A percentile compares a stretch with the other conserved stretches of the same genome.
Conservation (phyloP, 805 yeast genomes). For the Wickerhamomyces bovis region DNA sequence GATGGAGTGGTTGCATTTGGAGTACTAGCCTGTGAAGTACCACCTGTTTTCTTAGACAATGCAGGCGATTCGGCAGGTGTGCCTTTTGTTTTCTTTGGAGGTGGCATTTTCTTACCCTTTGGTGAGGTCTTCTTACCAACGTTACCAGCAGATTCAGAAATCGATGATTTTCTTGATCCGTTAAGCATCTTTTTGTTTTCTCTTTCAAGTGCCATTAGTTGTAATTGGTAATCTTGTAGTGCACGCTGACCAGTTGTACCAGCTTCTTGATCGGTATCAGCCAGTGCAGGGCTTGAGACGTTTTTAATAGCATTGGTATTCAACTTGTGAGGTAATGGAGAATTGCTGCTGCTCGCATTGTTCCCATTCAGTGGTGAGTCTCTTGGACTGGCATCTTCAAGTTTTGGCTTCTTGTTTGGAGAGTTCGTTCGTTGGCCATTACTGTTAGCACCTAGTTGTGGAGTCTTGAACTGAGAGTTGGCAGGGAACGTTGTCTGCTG, state of each 20-base stretch:
- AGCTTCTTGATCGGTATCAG: conserved; percentile 10
- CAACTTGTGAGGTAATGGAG: conserved; percentile 8
- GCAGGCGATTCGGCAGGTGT: conserved; percentile 10
- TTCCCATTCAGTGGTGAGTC: conserved; percentile 9
- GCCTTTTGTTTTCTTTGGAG: conserved; percentile 17
- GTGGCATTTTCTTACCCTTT: conserved; percentile 17
- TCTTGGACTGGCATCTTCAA: conserved; percentile 10
- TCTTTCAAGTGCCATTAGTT: conserved; percentile 64
- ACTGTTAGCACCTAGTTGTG: not conserved
- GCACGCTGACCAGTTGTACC: conserved; percentile 34
- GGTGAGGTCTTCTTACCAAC: conserved; percentile 3
- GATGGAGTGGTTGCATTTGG: conserved; percentile 2
- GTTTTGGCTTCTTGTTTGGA: conserved; percentile 19
- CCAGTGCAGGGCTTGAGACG: conserved; percentile 21
- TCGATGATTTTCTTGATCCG: conserved; percentile 35
- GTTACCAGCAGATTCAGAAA: conserved; percentile 3
- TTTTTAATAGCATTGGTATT: conserved; percentile 14
- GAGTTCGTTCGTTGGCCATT: conserved; percentile 5
- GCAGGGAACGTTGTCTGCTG: conserved; percentile 3
- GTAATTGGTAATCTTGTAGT: conserved; percentile 77
- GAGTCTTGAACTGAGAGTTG: conserved; percentile 2
- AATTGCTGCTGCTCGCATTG: conserved; percentile 3
- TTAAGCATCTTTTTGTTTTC: conserved; percentile 68
- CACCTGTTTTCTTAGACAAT: conserved; percentile 1
- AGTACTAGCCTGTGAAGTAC: not conserved